phyloP scores from a whole-genome alignment of 2,329 filamentous ascomycete species.

The Ceratocystis alfenasii region DNA sequence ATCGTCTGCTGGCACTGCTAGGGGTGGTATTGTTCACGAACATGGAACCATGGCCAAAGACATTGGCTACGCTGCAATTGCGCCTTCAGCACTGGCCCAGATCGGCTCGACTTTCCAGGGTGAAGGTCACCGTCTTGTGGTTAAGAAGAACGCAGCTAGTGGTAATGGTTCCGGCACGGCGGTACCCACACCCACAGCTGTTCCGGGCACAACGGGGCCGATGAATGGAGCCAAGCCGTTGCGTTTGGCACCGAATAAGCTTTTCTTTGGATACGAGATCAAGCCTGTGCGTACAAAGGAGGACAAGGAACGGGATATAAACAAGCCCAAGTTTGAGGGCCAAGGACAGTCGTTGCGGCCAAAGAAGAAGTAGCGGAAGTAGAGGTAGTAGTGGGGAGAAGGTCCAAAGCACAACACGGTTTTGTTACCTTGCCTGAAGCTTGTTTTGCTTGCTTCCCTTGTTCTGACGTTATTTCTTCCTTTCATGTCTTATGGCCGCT shows the following conservation, averaged over 20 bases:
- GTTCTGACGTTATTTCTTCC: not conserved
- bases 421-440: not conserved
- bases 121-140: conserved; percentile 64
- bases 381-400: conserved; percentile 33
- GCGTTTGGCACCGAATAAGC: conserved; percentile 70
- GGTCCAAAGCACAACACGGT: not conserved
- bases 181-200: conserved; percentile 32
- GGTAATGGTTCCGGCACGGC: conserved; percentile 67
- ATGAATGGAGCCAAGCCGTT: conserved; percentile 59
- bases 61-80: conserved; percentile 93
- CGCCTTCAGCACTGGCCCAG: conserved; percentile 58
- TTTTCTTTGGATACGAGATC: conserved; percentile 94
- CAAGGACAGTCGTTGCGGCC: conserved; percentile 68
- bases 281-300: conserved; percentile 74
- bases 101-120: conserved; percentile 67
- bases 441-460: not conserved
- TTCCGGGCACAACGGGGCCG: not conserved
- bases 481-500: not conserved
- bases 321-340: conserved; percentile 67
- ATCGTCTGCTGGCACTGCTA: conserved; percentile 26
- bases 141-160: conserved; percentile 59
- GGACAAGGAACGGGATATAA: conserved; percentile 52
- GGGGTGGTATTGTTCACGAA: conserved; percentile 61
- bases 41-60: conserved; percentile 93
- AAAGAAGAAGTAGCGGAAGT: conserved; percentile 47